Conservation (phyloP, 2,329 filamentous ascomycete genomes). For the Microascus cirrosus region DNA sequence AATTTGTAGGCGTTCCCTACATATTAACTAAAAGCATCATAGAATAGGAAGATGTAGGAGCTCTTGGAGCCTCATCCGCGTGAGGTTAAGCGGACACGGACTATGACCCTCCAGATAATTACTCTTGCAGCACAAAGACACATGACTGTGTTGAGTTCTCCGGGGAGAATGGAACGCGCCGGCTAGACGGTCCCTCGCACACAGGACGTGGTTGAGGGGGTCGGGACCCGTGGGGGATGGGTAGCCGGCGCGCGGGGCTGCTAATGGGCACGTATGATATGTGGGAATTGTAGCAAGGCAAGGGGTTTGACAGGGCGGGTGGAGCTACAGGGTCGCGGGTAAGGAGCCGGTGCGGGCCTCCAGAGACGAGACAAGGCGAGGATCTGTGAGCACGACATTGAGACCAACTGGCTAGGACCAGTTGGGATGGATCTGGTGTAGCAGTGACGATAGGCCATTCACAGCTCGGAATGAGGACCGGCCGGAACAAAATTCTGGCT, state of each 20-base stretch:
- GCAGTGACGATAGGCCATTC: no score
- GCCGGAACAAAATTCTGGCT: no score
- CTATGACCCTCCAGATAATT: slow-evolving; percentile 27
- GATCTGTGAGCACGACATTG: no score
- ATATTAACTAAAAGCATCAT: not conserved
- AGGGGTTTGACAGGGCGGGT: no score
- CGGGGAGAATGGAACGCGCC: not conserved
- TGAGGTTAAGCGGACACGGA: slow-evolving; percentile 24
- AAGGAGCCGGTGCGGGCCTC: no score
- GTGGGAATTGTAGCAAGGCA: no score
- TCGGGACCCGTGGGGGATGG: not conserved
- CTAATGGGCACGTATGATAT: not conserved
- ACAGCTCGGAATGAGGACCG: no score
- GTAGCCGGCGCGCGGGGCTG: slow-evolving; percentile 2
- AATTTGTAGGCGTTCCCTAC: not conserved
- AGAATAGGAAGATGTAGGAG: slow-evolving; percentile 18
- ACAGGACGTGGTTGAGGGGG: slow-evolving; percentile 4
- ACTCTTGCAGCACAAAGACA: slow-evolving; percentile 19
- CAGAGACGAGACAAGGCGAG: no score
- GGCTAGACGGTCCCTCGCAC: slow-evolving; percentile 1
- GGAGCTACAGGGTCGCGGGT: no score
- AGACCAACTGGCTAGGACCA: no score
- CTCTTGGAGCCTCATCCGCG: slow-evolving; percentile 29
- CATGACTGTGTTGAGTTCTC: not conserved
- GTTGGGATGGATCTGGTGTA: no score